phyloP scores from a whole-genome alignment of 768 basidiomycete species.

The Leccinum disarticulatum region DNA sequence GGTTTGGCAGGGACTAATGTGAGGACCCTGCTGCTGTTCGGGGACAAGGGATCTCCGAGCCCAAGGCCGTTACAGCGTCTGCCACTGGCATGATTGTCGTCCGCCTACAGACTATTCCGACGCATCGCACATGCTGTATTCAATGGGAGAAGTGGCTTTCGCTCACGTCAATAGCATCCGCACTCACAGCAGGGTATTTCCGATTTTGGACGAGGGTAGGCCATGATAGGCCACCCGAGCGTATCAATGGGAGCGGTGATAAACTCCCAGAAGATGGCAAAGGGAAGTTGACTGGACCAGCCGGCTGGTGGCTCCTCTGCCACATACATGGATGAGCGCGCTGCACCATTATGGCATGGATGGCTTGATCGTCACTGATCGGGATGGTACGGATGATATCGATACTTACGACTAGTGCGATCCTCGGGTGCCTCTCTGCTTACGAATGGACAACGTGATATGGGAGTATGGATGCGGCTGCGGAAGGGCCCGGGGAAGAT shows the following conservation, averaged over 20 bases:
- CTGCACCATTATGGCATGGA: background rate
- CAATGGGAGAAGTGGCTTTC: too few relatives aligned
- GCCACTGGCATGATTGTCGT: background rate
- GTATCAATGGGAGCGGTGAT: background rate
- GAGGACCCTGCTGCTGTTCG: background rate
- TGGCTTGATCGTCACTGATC: background rate
- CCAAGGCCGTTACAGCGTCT: slow-evolving; percentile 1
- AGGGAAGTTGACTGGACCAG: background rate
- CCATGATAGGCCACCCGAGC: background rate
- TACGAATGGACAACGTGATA: slow-evolving; percentile 1
- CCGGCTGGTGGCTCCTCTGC: background rate
- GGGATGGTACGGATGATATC: background rate
- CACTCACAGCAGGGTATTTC: background rate
- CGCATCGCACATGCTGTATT: slow-evolving; percentile 2
- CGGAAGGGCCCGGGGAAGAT: slow-evolving; percentile 6
- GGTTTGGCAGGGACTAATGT: slow-evolving; percentile 1
- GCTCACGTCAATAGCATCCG: background rate
- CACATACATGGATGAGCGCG: background rate
- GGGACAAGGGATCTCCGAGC: background rate
- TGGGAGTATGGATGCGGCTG: slow-evolving; percentile 3
- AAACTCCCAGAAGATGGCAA: background rate
- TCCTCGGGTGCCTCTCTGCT: slow-evolving; percentile 6
- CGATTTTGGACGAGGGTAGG: slow-evolving; percentile 2
- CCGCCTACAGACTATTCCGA: slow-evolving; percentile 11
- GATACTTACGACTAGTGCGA: background rate